Evolutionary conservation across 1,284 basidiomycete genomes (phyloP).

Genomic region (Moniliophthora roreri): DNA sequence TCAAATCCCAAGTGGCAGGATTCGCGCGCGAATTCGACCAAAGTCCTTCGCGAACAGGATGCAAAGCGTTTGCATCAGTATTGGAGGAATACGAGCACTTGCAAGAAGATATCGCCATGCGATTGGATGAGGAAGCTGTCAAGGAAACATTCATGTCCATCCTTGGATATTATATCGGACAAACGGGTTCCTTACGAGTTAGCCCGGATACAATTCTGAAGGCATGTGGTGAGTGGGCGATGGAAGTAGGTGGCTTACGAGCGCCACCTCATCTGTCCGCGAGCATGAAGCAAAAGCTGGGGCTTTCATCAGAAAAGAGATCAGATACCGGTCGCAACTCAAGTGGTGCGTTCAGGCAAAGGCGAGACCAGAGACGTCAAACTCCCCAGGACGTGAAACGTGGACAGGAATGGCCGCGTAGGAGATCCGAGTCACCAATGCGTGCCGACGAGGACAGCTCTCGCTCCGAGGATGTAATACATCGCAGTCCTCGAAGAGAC

Average conservation of each 20-base stretch:
- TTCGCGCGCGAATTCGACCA: slow-evolving; percentile 55
- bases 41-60: slow-evolving; percentile 21
- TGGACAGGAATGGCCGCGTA: too few species aligned
- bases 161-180: slow-evolving; percentile 76
- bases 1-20: slow-evolving; percentile 49
- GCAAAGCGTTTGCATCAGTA: slow-evolving; percentile 16
- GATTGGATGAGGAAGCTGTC: slow-evolving; percentile 58
- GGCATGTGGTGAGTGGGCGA: slow-evolving; percentile 70
- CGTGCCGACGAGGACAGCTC: too few species aligned
- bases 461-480: too few species aligned
- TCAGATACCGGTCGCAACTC: too few species aligned
- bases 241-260: slow-evolving; percentile 47
- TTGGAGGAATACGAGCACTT: slow-evolving; percentile 27
- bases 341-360: too few species aligned
- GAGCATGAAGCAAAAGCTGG: slow-evolving; percentile 42
- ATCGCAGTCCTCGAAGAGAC: too few species aligned
- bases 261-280: slow-evolving; percentile 50
- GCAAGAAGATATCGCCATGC: slow-evolving; percentile 35
- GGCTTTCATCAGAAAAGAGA: slow-evolving; percentile 14
- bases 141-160: slow-evolving; percentile 69
- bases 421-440: too few species aligned
- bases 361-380: too few species aligned
- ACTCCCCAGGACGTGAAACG: too few species aligned
- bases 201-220: slow-evolving; percentile 50
- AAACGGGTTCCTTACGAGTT: slow-evolving; percentile 50